Percentiles rank a stretch among this genome's conserved stretches.
Conservation (phyloP, 2,329 filamentous ascomycete species). For the Exophiala mesophila region DNA sequence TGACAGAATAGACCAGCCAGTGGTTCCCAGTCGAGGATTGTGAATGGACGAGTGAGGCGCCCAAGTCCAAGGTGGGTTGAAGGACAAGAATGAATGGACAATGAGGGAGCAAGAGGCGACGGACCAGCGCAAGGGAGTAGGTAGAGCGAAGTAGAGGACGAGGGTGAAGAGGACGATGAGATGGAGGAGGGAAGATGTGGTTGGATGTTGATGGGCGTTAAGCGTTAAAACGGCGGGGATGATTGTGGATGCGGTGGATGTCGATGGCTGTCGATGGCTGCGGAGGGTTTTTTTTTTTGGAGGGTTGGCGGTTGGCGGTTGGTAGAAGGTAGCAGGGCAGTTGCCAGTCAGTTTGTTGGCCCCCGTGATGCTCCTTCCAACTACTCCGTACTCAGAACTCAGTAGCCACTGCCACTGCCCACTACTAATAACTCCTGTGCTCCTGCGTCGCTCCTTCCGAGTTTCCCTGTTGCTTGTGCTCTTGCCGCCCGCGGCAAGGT, state of each 20-base stretch:
- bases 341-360: no score
- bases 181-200: constrained; percentile 1
- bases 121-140: neutral
- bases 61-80: constrained; percentile 5
- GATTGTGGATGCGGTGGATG: neutral
- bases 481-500: constrained; percentile 22
- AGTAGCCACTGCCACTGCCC: no score
- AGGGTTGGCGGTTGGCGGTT: no score
- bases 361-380: no score
- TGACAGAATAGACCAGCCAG: constrained; percentile 1
- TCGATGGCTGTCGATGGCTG: no score
- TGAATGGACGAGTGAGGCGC: constrained; percentile 8
- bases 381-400: no score
- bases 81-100: constrained; percentile 7
- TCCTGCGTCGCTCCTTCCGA: constrained; percentile 1
- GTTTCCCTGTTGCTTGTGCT: constrained; percentile 6
- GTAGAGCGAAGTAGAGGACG: constrained; percentile 1
- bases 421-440: no score
- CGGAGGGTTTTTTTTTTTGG: no score
- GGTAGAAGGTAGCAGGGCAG: no score
- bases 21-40: constrained; percentile 12
- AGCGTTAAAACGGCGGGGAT: constrained; percentile 20
- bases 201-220: neutral
- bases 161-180: constrained; percentile 2
- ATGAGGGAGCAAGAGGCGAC: no score